Evolutionary conservation across 1,139 yeast genomes (phyloP).

Genomic region (Sugiyamaella castrensis): DNA sequence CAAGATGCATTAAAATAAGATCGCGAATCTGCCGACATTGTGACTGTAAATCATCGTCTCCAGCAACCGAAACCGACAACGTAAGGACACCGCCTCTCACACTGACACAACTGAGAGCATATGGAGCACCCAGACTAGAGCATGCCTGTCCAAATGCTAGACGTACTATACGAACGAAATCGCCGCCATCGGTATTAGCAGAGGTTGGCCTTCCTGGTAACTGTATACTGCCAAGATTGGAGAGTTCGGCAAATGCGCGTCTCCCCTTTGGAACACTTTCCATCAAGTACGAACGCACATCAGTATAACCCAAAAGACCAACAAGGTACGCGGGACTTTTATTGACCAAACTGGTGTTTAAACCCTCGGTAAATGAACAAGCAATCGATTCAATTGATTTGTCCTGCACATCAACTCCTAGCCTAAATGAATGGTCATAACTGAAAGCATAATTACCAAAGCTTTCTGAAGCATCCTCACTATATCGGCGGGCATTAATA

Average conservation of each 20-base stretch:
- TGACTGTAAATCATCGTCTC: not conserved
- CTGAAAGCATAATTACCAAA: slow-evolving; percentile 24
- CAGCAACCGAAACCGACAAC: slow-evolving; percentile 16
- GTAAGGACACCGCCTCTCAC: slow-evolving; percentile 16
- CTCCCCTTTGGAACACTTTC: slow-evolving; percentile 10
- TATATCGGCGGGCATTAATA: slow-evolving; percentile 24
- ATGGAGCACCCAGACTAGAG: slow-evolving; percentile 16
- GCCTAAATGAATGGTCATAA: slow-evolving; percentile 11
- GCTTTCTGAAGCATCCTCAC: not conserved
- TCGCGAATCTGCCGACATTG: slow-evolving; percentile 1
- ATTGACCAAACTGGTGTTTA: slow-evolving; percentile 7
- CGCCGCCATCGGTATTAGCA: not conserved
- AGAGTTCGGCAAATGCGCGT: slow-evolving; percentile 22
- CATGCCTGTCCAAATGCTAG: slow-evolving; percentile 20
- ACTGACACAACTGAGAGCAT: slow-evolving; percentile 17
- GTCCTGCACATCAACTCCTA: slow-evolving; percentile 1
- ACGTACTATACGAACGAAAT: not conserved
- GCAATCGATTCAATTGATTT: slow-evolving; percentile 16
- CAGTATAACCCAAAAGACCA: slow-evolving; percentile 21
- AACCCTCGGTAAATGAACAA: slow-evolving; percentile 4
- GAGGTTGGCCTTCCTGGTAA: not conserved
- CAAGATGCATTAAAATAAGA: slow-evolving; percentile 3
- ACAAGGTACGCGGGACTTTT: slow-evolving; percentile 15
- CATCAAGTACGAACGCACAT: slow-evolving; percentile 15
- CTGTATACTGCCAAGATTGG: slow-evolving; percentile 25